Percentiles rank a stretch among this genome's conserved stretches.
phyloP scores from a whole-genome alignment of 2,329 filamentous ascomycete species.

The Ophiostoma quercus region DNA sequence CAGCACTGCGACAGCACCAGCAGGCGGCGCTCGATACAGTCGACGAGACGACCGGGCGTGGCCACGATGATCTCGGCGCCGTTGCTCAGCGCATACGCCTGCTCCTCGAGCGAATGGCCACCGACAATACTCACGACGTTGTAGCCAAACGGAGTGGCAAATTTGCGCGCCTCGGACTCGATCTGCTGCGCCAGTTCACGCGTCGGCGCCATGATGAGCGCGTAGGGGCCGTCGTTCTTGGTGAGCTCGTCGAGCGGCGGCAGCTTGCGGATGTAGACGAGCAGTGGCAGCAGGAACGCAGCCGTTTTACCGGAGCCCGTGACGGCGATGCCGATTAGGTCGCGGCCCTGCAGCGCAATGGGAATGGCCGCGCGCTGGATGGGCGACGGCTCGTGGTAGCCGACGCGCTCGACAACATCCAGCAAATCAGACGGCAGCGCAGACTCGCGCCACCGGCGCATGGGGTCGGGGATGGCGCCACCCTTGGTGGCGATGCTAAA shows the following conservation, averaged over 20 bases:
- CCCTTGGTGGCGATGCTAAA: conserved; percentile 96
- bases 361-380: conserved; percentile 94
- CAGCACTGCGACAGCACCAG: conserved; percentile 93
- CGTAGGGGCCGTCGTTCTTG: conserved; percentile 92
- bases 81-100: conserved; percentile 81
- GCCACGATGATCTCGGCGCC: conserved; percentile 97
- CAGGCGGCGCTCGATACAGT: conserved; percentile 90
- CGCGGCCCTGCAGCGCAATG: conserved; percentile 83
- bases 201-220: conserved; percentile 93
- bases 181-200: conserved; percentile 98
- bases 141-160: conserved; percentile 84
- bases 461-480: conserved; percentile 85
- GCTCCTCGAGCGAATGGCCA: conserved; percentile 91
- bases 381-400: conserved; percentile 85
- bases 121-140: conserved; percentile 96
- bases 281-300: conserved; percentile 82
- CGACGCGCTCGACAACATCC: conserved; percentile 75
- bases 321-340: conserved; percentile 96
- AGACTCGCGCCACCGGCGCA: conserved; percentile 91
- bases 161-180: conserved; percentile 87
- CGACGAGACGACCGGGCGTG: conserved; percentile 93
- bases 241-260: conserved; percentile 78
- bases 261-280: conserved; percentile 90
- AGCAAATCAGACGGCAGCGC: conserved; percentile 70
- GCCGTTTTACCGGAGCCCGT: conserved; percentile 99